These are phyloP conservation scores for Eimeria praecox DNA, from an alignment of 169 alveolate species.

Conservation along the genomic window DNA sequence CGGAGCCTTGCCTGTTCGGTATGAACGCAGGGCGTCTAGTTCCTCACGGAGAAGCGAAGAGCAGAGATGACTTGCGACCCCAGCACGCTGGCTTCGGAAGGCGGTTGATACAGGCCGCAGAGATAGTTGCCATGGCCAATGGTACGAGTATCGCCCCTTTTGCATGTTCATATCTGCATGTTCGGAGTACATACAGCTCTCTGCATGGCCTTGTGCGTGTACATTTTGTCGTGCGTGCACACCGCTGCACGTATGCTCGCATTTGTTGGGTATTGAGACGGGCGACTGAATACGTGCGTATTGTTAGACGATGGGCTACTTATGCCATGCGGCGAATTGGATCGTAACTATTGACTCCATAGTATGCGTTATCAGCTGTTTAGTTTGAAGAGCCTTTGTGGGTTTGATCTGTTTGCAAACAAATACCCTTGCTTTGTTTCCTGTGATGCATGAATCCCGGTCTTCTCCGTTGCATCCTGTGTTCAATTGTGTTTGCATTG, in stretches of 20 bases:
- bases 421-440: neutral
- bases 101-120: slow-evolving; percentile 80
- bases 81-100: slow-evolving; percentile 83
- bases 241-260: neutral
- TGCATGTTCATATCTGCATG: neutral
- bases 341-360: neutral
- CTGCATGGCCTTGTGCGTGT: neutral
- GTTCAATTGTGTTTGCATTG: neutral
- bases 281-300: neutral
- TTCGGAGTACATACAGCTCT: neutral
- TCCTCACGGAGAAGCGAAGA: slow-evolving; percentile 79
- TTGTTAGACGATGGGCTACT: neutral
- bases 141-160: slow-evolving; percentile 33
- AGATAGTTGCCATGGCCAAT: slow-evolving; percentile 68
- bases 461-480: neutral
- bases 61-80: slow-evolving; percentile 80
- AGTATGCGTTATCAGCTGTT: neutral
- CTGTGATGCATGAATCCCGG: neutral
- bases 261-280: too few relatives aligned
- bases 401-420: neutral
- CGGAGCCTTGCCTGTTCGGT: neutral
- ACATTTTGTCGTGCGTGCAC: neutral
- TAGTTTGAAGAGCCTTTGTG: neutral
- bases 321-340: neutral
- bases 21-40: slow-evolving; percentile 72